These are phyloP conservation scores for Claviceps paspali DNA, from an alignment of 2,329 filamentous ascomycete species.

Conservation along the genomic window DNA sequence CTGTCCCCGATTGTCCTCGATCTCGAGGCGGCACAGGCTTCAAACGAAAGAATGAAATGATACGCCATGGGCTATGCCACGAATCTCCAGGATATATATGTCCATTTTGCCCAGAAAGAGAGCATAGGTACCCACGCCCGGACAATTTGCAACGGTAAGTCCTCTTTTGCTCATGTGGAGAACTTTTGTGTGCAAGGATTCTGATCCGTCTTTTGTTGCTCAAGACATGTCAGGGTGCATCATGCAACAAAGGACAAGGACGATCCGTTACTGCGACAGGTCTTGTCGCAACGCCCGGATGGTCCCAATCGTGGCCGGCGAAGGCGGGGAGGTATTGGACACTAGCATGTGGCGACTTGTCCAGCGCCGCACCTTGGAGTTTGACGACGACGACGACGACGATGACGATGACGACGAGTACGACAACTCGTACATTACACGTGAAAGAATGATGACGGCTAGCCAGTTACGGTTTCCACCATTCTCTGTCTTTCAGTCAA, in stretches of 20 bases:
- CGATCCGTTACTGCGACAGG: slow-evolving; percentile 64
- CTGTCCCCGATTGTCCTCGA: slow-evolving; percentile 45
- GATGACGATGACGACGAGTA: too few relatives aligned
- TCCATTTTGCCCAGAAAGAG: slow-evolving; percentile 84
- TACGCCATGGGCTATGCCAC: slow-evolving; percentile 71
- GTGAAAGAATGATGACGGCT: too few relatives aligned
- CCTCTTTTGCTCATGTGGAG: neutral
- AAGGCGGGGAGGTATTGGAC: slow-evolving; percentile 42
- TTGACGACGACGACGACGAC: too few relatives aligned
- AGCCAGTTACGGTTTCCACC: too few relatives aligned
- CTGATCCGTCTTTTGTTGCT: slow-evolving; percentile 3
- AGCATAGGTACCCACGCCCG: slow-evolving; percentile 87
- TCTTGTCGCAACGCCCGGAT: slow-evolving; percentile 73
- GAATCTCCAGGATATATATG: slow-evolving; percentile 91
- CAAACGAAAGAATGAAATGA: slow-evolving; percentile 62
- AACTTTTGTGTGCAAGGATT: neutral
- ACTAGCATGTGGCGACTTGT: slow-evolving; percentile 9
- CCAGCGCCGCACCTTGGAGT: too few relatives aligned
- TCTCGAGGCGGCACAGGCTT: slow-evolving; percentile 52
- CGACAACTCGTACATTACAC: too few relatives aligned
- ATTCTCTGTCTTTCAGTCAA: too few relatives aligned
- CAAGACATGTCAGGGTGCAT: slow-evolving; percentile 81
- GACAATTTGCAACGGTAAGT: slow-evolving; percentile 86
- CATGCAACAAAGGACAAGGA: slow-evolving; percentile 84
- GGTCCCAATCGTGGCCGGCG: slow-evolving; percentile 69